phyloP scores from a whole-genome alignment of 2,329 filamentous ascomycete species.

The Sclerotiophoma versabilis region DNA sequence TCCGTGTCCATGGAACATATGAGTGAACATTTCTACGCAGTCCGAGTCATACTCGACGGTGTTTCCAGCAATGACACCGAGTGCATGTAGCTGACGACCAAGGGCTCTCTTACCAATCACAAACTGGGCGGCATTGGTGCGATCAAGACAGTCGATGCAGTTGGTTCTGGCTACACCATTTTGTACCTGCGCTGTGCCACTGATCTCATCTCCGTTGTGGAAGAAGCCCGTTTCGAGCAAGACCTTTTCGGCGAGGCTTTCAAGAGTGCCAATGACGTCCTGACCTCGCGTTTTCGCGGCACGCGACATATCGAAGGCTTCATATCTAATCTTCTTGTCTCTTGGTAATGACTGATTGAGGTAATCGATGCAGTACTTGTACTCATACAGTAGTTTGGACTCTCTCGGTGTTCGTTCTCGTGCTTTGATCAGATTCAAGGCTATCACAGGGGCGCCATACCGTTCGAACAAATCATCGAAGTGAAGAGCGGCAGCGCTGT shows the following conservation, averaged over 20 bases:
- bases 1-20: slow-evolving; percentile 96
- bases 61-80: slow-evolving; percentile 83
- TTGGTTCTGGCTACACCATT: slow-evolving; percentile 95
- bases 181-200: slow-evolving; percentile 73
- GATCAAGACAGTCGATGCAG: slow-evolving; percentile 96
- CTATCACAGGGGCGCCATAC: slow-evolving; percentile 91
- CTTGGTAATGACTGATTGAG: slow-evolving; percentile 91
- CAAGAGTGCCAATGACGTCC: slow-evolving; percentile 91
- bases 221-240: slow-evolving; percentile 90
- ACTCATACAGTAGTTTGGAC: slow-evolving; percentile 87
- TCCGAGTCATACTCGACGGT: slow-evolving; percentile 93
- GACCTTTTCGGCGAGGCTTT: slow-evolving; percentile 87
- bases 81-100: slow-evolving; percentile 87
- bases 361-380: slow-evolving; percentile 85
- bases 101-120: slow-evolving; percentile 95
- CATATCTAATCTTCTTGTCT: slow-evolving; percentile 87
- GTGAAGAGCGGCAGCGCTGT: slow-evolving; percentile 88
- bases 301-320: slow-evolving; percentile 97
- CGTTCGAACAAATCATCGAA: slow-evolving; percentile 94
- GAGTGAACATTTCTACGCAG: slow-evolving; percentile 92
- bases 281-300: slow-evolving; percentile 89
- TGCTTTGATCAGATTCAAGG: slow-evolving; percentile 85
- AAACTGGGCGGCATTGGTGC: slow-evolving; percentile 97
- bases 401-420: slow-evolving; percentile 89
- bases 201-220: slow-evolving; percentile 81